Conservation (phyloP, 345 rosid genomes). For the Xanthoceras sorbifolium region DNA sequence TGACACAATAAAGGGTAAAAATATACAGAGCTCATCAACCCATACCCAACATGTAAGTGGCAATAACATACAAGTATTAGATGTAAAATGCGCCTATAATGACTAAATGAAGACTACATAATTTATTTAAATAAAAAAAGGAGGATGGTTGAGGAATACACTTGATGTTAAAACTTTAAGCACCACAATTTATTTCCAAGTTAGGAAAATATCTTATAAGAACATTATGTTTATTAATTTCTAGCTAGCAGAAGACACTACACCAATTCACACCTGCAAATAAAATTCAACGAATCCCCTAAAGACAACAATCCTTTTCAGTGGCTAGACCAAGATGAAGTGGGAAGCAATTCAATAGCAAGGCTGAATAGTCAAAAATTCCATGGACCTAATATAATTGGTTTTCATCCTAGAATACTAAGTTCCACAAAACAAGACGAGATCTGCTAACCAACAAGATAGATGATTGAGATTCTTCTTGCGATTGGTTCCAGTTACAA, state of each 20-base stretch:
- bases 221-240: not conserved
- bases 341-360: not conserved
- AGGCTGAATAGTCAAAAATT: not conserved
- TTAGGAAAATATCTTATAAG: not conserved
- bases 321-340: not conserved
- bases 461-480: not conserved
- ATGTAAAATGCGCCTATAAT: not conserved
- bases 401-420: not conserved
- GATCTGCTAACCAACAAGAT: not conserved
- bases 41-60: not conserved
- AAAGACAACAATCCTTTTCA: not conserved
- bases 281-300: not conserved
- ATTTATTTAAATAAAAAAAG: not conserved
- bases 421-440: not conserved
- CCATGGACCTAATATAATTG: not conserved
- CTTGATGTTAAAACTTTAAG: not conserved
- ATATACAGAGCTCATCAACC: not conserved
- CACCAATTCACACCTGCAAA: not conserved
- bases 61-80: not conserved
- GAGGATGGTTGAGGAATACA: not conserved
- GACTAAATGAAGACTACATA: not conserved
- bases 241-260: not conserved
- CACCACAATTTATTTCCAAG: not conserved
- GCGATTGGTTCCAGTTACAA: not conserved
- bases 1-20: no score